Base-by-base conservation (phyloP, 306 rosid genomes). In the Quercus agrifolia region DNA sequence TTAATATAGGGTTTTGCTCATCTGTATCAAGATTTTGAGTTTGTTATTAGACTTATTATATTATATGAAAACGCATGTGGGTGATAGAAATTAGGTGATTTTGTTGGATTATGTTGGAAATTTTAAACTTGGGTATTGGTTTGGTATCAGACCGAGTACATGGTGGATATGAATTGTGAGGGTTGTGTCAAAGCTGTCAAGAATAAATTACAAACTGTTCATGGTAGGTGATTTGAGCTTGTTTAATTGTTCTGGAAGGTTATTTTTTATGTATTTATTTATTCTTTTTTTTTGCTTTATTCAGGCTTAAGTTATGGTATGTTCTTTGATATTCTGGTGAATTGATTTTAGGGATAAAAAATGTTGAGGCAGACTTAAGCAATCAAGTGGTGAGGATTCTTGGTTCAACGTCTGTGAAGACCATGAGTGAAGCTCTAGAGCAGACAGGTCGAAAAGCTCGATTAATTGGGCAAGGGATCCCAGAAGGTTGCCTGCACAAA, bases 131-230 rank as follows among this genome's bases (percentile, higher is more conserved):
- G 51, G 44, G 23, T 64, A 75, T 78, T 78, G 75, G 66, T 87
- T 73, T 80, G 81, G 74, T 88, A 27, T 44, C 80, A 95, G 98
- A 90, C 98, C 15, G 98, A 93, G 81, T 95, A 83, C 83, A 93
- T 93, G 98, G 98, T 95, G 82, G 97, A 95, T 89, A 93, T 95
- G 99, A 91, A 72, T 66, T 95, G 98, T 56, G 97, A 89, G 80
- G 96, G 96, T 46, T 95, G 98, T 80, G 98, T 91, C 79, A 89
- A 85, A 70, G 83, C 97, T 25, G 99, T 95, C 63, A 93, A 90
- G 89, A 86, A 76, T 71, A 95, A 95, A 86, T 78, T 95, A 79
- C 84, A 90, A 82, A 81, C 84, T 5, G 56, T 91, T 7, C 51
- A 84, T n/a, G 98, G 99, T 95, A 85, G 7, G 85, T 46, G 56